Evolutionary conservation across 108 stramenopile species (phyloP).

Genomic region (Aurantiochytrium sp.): DNA sequence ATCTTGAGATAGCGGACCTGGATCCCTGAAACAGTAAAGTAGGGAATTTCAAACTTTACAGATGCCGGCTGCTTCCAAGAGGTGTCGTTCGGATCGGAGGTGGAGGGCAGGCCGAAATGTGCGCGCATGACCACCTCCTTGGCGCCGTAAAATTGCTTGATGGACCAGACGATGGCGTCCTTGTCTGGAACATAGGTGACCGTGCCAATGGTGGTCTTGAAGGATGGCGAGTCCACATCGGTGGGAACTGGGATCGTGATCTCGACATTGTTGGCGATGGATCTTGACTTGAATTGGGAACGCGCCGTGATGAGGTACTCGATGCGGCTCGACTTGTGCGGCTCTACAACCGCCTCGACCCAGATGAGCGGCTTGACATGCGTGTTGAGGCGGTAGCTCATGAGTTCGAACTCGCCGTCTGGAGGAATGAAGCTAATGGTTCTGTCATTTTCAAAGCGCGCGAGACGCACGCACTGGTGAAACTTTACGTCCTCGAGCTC

Average conservation of each 20-base stretch:
- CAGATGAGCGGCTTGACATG: constrained; percentile 98
- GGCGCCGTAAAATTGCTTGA: constrained; percentile 79
- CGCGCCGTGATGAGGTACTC: constrained; percentile 99
- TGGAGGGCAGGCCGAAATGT: constrained; percentile 94
- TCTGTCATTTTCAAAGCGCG: constrained; percentile 95
- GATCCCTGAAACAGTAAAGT: constrained; percentile 97
- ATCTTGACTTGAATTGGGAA: constrained; percentile 89
- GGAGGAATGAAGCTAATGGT: constrained; percentile 99
- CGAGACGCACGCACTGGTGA: constrained; percentile 96
- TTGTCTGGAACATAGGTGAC: constrained; percentile 96
- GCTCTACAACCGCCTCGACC: constrained; percentile 97
- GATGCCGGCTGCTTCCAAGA: constrained; percentile 86
- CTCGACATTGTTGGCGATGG: constrained; percentile 98
- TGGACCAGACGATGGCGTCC: constrained; percentile 91
- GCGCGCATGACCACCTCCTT: constrained; percentile 96
- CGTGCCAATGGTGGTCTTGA: constrained; percentile 86
- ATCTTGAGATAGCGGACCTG: constrained; percentile 99
- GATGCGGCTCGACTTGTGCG: constrained; percentile 85
- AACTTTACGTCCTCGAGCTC: constrained; percentile 99
- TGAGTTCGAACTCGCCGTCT: constrained; percentile 97
- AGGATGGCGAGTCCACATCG: constrained; percentile 96
- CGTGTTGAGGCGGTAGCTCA: constrained; percentile 96
- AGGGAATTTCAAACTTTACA: constrained; percentile 98
- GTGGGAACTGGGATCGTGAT: constrained; percentile 96
- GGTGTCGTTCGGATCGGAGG: constrained; percentile 67